Evolutionary conservation across 352 stramenopile genomes (phyloP), one percentile per base, ranked within the genome.

Genomic region (Globisporangium polare): DNA sequence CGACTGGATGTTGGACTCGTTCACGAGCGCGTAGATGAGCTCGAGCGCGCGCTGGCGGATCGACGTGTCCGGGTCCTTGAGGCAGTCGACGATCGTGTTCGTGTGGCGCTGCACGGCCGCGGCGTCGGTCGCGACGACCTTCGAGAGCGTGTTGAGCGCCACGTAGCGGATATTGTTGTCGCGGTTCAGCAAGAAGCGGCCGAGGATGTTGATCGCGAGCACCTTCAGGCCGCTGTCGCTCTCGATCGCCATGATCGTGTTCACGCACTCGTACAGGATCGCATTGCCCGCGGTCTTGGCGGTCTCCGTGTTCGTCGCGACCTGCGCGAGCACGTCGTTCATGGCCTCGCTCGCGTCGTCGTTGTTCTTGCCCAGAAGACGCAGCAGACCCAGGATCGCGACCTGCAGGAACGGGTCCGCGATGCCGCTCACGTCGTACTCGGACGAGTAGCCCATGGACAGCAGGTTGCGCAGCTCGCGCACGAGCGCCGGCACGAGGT

Each of bases 121-220:
- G n/a, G 91, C 75, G 68, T 98, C 91, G 43, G 96, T 90, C 2
- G 83, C 76, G 39, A 95, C 82, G 22, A 95, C 92, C 70, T 96
- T 96, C 39, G 88, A 94, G 1, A 99, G 80, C 29, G 97, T 99
- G 65, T 99, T 99, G 22, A 99, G 82, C 31, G 97, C 98, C 35
- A 99, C 97, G 70, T 99, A 99, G 22, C 97, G 94, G 75, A 99
- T 99, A 75, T 99, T 99, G 78, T 99, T 99, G 85, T 99, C 97
- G 15, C 97, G 92, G 75, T 99, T 99, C 12, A 99, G 83, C 51
- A 99, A 67, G 69, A 99, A 99, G 37, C 97, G 90, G 52, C 98
- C 98, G 26, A 99, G 82, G 65, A 99, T 99, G 78, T 99, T 99
- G 60, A 99, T 96, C 27, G 97, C 97, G 35, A 99, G 78, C 24